Evolutionary conservation across 2,329 filamentous ascomycete genomes (phyloP), one percentile per base, ranked within the genome.

Genomic region (Penicillium sp.): DNA sequence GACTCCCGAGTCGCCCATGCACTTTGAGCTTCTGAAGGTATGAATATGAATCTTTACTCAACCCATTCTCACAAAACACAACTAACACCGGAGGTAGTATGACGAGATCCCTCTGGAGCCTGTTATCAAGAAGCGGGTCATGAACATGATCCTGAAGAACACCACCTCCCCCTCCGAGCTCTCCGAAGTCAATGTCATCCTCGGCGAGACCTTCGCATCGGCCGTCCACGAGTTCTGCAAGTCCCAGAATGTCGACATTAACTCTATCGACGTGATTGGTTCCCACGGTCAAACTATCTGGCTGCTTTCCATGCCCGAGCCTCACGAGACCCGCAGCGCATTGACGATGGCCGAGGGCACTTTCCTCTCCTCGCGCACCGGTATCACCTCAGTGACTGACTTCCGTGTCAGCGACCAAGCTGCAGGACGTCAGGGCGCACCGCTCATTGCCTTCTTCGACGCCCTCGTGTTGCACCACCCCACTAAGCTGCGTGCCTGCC

Each of bases 241-340:
- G 14, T 67, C 72, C 39, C 60, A 77, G 38, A 52, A 63, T 18
- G 62, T 80, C 34, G 55, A 71, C 9, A 62, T 74, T 16, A 60
- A 66, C 13, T 68, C 68, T 6, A 74, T 82, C 49, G 78, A 82
- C 52, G 71, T 71, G 18, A 71, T 82, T 29, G 78, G 78, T 20
- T 79, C 77, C 3, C 77, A 82, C 52, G 78, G 78, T 11, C 78
- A 81, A 63, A 81, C 78, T 8, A 78, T 79, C 52, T 81, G 76
- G 76, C 66, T 80, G 5, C 66, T 76, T 13, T 74, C 71, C 43
- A 78, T 79, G 76, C 76, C 78, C 0, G 69, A 75, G 41, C 46
- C 55, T 22, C 73, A 70, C 7, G 69, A 76, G 43, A 71, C 68
- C 24, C 70, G 69, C 32, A 75, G 73, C 32, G 74, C 76, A 13